Percentiles rank a stretch among this genome's conserved stretches.
Conservation (phyloP, 345 rosid genomes). For the Eucalyptus marginata region DNA sequence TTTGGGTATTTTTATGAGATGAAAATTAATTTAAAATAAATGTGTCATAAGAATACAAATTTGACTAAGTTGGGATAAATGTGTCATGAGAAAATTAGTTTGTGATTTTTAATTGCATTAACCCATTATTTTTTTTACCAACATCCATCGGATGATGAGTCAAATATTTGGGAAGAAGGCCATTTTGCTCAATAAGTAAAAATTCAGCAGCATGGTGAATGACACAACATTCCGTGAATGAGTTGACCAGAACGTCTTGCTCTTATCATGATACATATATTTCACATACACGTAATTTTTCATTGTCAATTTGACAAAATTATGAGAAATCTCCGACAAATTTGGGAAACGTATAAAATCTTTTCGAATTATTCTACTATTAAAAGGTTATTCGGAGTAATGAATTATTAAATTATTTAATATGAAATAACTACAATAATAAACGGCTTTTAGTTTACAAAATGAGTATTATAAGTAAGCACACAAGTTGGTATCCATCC, state of each 20-base stretch:
- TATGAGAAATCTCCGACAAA: rapidly evolving
- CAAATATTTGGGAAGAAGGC: not conserved
- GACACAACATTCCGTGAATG: not conserved
- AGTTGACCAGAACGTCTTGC: not conserved
- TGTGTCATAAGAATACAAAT: no score
- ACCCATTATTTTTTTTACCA: not conserved
- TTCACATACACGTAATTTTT: not conserved
- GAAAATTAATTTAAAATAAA: no score
- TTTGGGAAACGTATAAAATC: not conserved
- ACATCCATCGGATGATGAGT: not conserved
- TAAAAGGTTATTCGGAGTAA: not conserved
- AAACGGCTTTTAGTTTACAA: not conserved
- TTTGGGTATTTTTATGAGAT: not conserved
- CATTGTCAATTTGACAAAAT: not conserved
- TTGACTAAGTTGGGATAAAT: not conserved
- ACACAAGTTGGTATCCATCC: not conserved
- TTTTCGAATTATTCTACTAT: not conserved
- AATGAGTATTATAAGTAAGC: not conserved
- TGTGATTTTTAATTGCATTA: not conserved
- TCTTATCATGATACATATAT: not conserved
- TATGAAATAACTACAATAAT: no score
- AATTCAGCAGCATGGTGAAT: not conserved
- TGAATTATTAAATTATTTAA: not conserved
- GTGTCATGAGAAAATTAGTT: not conserved
- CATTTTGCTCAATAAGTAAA: not conserved